Base-by-base conservation (phyloP, 1,139 yeast species). In the Candida sp. region DNA sequence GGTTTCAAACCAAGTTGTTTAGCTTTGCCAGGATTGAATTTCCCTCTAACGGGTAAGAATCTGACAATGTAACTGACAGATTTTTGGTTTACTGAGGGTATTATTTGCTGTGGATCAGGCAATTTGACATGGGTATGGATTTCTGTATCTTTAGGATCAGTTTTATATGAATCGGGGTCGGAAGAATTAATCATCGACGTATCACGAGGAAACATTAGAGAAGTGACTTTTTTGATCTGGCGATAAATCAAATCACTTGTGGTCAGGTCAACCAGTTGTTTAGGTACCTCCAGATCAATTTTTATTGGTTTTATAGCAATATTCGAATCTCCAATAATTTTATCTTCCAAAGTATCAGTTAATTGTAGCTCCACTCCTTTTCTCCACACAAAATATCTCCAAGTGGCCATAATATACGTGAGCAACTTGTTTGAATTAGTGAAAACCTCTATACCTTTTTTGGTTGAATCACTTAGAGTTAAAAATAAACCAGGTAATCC, bases 361-460 rank as follows among this genome's bases (percentile, higher is more conserved):
- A 80, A 66, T n/a, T 63, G 66, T 43, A 89, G 61, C 36, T 77
- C 73, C 40, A 87, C 77, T 3, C 95, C 95, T 52, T 82, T 79
- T 52, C 97, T 77, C 60, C 87, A 89, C n/a, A 90, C 89, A 64
- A 91, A 91, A 49, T 82, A 82, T 51, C 97, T 73, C 97, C 97
- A 90, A 0, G 93, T 80, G 4, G 90, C 77, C 19, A 84, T 79
- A 39, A 80, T 71, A 61, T 79, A 85, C 36, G 76, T 70, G 30
- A 75, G 54, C 25, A 82, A 54, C 37, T 66, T 61, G 5, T 72
- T 63, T 22, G 64, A 61, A 47, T 60, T 64, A n/a, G 73, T 58
- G 46, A 61, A 70, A 2, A 73, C 66, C 23, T 67, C 69, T 25
- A 73, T 60, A 32, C 69, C 67, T 39, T 76, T 75, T 44, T 78